Percentiles rank a stretch among this genome's conserved stretches.
Conservation (phyloP, 805 yeast genomes). For the Hanseniaspora thailandica region DNA sequence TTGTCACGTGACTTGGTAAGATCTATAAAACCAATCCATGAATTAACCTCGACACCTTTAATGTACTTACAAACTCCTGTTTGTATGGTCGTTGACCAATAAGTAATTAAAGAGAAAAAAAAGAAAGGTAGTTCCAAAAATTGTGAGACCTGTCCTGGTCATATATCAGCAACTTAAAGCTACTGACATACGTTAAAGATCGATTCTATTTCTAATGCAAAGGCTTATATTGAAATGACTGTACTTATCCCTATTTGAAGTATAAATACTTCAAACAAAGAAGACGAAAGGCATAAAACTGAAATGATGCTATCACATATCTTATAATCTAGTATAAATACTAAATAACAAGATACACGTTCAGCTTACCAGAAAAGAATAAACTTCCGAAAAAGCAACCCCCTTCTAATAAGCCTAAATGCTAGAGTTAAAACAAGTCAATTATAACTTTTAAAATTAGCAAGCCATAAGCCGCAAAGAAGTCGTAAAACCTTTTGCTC, state of each 20-base stretch:
- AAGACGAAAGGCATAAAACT: conserved; percentile 4
- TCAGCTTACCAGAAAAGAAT: not conserved
- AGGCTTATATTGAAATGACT: conserved; percentile 15
- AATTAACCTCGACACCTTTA: conserved; percentile 8
- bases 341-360: not conserved
- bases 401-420: not conserved
- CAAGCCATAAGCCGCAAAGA: conserved; percentile 4
- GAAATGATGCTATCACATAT: conserved; percentile 11
- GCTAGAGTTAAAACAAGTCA: not conserved
- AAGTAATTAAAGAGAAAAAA: not conserved
- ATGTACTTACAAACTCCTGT: conserved; percentile 8
- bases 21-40: not conserved
- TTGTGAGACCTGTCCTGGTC: conserved; percentile 15
- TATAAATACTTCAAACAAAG: not conserved
- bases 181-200: not conserved
- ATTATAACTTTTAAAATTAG: not conserved
- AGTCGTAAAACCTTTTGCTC: not conserved
- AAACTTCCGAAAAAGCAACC: not conserved
- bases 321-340: not conserved
- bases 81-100: not conserved
- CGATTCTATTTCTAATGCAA: conserved; percentile 14
- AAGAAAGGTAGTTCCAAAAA: conserved; percentile 11
- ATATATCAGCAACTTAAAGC: not conserved
- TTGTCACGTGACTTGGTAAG: not conserved
- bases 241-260: not conserved